phyloP scores from a whole-genome alignment of 169 alveolate genomes.

The Perkinsus marinus region DNA sequence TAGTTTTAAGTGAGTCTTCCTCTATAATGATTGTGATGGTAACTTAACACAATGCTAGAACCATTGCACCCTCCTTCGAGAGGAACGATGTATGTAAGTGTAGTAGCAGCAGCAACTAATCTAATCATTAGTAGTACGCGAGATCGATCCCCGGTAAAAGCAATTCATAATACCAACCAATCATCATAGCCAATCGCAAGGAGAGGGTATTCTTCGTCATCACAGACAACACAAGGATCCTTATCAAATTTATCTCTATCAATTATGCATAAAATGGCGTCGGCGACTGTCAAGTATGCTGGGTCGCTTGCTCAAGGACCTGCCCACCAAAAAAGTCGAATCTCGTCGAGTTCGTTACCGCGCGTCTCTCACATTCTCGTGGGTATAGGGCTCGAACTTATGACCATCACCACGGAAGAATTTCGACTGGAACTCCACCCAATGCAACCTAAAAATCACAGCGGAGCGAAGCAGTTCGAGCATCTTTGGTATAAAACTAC shows the following conservation, averaged over 20 bases:
- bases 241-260: background rate
- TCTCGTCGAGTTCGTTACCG: background rate
- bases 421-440: conserved; percentile 96
- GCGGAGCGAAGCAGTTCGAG: background rate
- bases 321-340: background rate
- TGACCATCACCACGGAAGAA: conserved; percentile 97
- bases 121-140: background rate
- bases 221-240: no score
- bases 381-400: conserved; percentile 66
- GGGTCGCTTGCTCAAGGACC: background rate
- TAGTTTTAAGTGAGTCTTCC: no score
- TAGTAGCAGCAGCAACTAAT: background rate
- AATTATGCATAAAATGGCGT: background rate
- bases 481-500: background rate
- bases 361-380: background rate
- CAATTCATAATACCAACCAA: background rate
- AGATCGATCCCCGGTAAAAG: background rate
- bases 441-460: background rate
- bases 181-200: background rate
- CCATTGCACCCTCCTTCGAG: background rate
- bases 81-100: background rate
- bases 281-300: background rate
- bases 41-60: background rate
- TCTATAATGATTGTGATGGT: no score
- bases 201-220: no score